These are phyloP conservation scores for Syncephalastrum monosporum DNA, from an alignment of 371 early-diverging fungal species.

Conservation along the genomic window DNA sequence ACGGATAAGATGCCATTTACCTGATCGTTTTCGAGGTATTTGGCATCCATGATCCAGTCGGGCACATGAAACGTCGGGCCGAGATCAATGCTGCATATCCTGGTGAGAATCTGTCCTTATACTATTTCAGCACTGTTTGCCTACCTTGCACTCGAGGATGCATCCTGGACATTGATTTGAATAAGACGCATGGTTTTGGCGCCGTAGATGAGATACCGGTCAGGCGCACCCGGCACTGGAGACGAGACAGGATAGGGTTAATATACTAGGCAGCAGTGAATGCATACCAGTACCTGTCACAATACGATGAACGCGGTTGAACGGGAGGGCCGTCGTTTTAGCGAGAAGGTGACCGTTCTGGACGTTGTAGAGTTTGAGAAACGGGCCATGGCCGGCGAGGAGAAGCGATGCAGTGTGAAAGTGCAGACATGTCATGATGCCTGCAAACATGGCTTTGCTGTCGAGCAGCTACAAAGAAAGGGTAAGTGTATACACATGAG, in stretches of 20 bases:
- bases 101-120: too few relatives aligned
- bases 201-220: slow-evolving; percentile 34
- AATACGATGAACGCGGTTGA: slow-evolving; percentile 59
- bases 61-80: slow-evolving; percentile 22
- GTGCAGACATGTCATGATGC: slow-evolving; percentile 54
- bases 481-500: too few relatives aligned
- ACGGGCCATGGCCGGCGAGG: slow-evolving; percentile 65
- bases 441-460: slow-evolving; percentile 43
- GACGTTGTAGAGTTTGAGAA: slow-evolving; percentile 54
- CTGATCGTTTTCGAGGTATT: slow-evolving; percentile 50
- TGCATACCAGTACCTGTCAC: slow-evolving; percentile 40
- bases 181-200: slow-evolving; percentile 41
- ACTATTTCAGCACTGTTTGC: too few relatives aligned
- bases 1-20: background rate
- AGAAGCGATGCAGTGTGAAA: slow-evolving; percentile 53
- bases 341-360: slow-evolving; percentile 38
- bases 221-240: too few relatives aligned
- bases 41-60: slow-evolving; percentile 75
- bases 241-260: too few relatives aligned
- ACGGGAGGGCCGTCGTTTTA: slow-evolving; percentile 35
- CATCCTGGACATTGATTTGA: slow-evolving; percentile 1
- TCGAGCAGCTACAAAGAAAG: too few relatives aligned
- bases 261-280: too few relatives aligned
- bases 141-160: too few relatives aligned
- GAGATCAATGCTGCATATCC: slow-evolving; percentile 5